phyloP scores from a whole-genome alignment of 306 rosid genomes.

The Pterocarpus santalinus region DNA sequence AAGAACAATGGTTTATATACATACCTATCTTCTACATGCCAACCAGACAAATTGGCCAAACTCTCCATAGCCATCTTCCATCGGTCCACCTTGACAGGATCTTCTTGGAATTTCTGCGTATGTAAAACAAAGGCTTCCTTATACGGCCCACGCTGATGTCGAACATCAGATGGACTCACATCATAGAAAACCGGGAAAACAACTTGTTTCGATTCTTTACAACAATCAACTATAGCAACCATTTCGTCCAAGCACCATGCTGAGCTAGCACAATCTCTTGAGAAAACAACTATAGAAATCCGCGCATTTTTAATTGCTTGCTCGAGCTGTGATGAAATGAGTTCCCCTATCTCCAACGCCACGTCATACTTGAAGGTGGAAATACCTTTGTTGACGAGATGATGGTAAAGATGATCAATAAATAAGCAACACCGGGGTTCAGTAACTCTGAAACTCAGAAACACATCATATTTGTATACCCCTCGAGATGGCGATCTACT shows the following conservation, averaged over 20 bases:
- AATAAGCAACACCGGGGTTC: neutral
- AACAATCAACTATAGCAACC: neutral
- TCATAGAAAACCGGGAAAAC: neutral
- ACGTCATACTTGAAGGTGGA: neutral
- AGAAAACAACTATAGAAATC: neutral
- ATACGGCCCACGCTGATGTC: neutral
- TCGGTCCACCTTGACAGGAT: neutral
- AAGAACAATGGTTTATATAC: too few species aligned
- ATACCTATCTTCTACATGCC: too few species aligned
- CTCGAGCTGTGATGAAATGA: neutral
- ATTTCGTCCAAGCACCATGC: neutral
- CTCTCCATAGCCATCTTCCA: neutral
- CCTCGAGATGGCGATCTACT: neutral
- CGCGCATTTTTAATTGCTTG: neutral
- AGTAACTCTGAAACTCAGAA: neutral
- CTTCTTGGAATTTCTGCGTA: neutral
- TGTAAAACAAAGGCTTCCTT: neutral
- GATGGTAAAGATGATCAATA: neutral
- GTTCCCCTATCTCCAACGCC: neutral
- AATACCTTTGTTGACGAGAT: neutral
- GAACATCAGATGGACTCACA: neutral
- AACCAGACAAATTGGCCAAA: too few species aligned
- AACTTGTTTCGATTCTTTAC: neutral
- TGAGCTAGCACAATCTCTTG: neutral
- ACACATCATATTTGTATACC: slow-evolving; percentile 2